phyloP scores from a whole-genome alignment of 1,139 yeast genomes.

The Zygosaccharomyces sapae region DNA sequence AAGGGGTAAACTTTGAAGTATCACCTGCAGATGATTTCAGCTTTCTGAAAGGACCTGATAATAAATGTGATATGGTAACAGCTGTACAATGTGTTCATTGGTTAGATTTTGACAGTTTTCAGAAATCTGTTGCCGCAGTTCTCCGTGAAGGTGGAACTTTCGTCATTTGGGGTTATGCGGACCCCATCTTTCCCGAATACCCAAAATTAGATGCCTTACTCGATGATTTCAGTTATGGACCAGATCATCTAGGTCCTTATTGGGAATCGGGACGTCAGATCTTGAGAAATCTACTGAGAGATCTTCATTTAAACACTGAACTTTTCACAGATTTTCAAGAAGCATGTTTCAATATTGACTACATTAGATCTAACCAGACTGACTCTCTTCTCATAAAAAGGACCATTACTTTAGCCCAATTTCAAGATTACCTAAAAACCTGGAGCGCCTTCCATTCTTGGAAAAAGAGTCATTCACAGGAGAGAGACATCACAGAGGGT shows the following conservation, averaged over 20 bases:
- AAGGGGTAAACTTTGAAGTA: conserved; percentile 15
- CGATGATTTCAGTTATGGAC: conserved; percentile 37
- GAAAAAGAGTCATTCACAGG: conserved; percentile 41
- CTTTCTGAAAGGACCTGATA: conserved; percentile 14
- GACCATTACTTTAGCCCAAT: conserved; percentile 42
- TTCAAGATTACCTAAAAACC: conserved; percentile 50
- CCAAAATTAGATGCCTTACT: conserved; percentile 39
- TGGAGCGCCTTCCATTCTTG: conserved; percentile 74
- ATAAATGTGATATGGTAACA: conserved; percentile 53
- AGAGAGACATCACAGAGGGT: conserved; percentile 25
- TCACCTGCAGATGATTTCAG: conserved; percentile 38
- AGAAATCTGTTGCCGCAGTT: conserved; percentile 46
- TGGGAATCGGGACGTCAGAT: conserved; percentile 70
- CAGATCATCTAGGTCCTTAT: conserved; percentile 56
- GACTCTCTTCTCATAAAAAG: conserved; percentile 42
- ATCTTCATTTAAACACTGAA: conserved; percentile 41
- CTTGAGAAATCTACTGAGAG: conserved; percentile 45
- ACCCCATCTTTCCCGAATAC: conserved; percentile 49
- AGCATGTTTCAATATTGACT: conserved; percentile 40
- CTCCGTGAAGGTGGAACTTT: conserved; percentile 59
- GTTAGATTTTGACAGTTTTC: conserved; percentile 56
- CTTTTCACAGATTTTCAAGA: conserved; percentile 42
- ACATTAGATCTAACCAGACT: conserved; percentile 17
- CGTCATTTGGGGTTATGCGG: conserved; percentile 73
- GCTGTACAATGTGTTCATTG: conserved; percentile 80